phyloP scores from a whole-genome alignment of 2,329 filamentous ascomycete genomes.

The Nemania bipapillata region DNA sequence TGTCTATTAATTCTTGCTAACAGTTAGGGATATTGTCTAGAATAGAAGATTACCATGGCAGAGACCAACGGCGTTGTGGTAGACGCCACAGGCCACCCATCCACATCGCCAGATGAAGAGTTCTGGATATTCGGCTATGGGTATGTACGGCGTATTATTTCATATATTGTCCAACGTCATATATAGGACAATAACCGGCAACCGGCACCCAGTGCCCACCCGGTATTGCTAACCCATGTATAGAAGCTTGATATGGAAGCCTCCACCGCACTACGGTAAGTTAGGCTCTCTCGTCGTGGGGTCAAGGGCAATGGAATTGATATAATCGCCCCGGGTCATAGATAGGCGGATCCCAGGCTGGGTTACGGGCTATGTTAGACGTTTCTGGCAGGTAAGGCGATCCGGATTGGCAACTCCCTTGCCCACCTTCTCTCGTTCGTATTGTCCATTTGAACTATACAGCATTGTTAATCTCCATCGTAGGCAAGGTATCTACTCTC shows the following conservation, averaged over 20 bases:
- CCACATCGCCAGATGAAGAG: conserved; percentile 61
- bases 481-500: conserved; percentile 42
- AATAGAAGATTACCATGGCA: conserved; percentile 34
- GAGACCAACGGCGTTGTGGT: conserved; percentile 34
- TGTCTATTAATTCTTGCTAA: no score
- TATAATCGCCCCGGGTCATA: conserved; percentile 52
- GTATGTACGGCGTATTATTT: conserved; percentile 64
- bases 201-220: neutral
- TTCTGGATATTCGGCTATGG: conserved; percentile 99
- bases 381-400: conserved; percentile 89
- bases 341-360: conserved; percentile 88
- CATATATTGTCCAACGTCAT: no score
- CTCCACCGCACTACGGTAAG: conserved; percentile 92
- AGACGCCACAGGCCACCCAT: conserved; percentile 38
- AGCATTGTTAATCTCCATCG: conserved; percentile 27
- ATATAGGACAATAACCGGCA: neutral
- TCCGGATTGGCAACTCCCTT: neutral
- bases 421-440: neutral
- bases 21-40: neutral
- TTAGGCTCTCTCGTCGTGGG: neutral
- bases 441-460: neutral
- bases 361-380: conserved; percentile 90
- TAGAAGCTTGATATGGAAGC: conserved; percentile 97
- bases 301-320: conserved; percentile 21
- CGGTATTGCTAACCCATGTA: conserved; percentile 18